Base-by-base conservation (phyloP, 2,329 filamentous ascomycete genomes). In the Ophiobolus disseminans region DNA sequence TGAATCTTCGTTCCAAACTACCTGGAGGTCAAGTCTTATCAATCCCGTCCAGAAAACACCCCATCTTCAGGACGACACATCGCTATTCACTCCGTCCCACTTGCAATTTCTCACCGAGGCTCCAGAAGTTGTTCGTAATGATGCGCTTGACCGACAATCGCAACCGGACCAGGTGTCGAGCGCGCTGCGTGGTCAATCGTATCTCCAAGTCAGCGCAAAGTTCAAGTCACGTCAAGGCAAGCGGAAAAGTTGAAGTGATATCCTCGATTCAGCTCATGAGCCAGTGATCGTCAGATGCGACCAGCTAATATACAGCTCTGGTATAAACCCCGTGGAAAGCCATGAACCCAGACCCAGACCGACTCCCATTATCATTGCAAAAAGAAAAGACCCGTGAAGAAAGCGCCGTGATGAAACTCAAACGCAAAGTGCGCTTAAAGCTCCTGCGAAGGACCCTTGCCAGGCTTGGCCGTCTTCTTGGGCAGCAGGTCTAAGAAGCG, bases 391-490 rank as follows among this genome's bases (percentile, higher is more conserved):
- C 78, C 76, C 79, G 54, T 54, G 53, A 69, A 63, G 72, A 75
- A 74, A 62, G 72, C 74, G 70, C 74, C 72, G 75, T 73, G 80
- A 65, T 58, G 67, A 69, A 65, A 63, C 60, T 65, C 60, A 47
- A 53, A 62, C 58, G 60, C 62, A 60, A 61, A 66, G 60, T 48
- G 55, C 65, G 66, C 81, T 84, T 91, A 97, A 82, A 97, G 84
- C 84, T 97, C 92, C 82, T 96, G 91, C 82, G 91, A 96, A 69
- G 86, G 83, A 76, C 86, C 88, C 87, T 96, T 96, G 80, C 89
- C 90, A 76, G 84, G 83, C 89, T 97, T 97, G 77, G 87, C 84
- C 49, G 94, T 96, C 90, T 97, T 97, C 91, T 99, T 97, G 75
- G 94, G 94, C 63, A 99, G 87, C 59, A 99, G 89, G 82, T 99